These are phyloP conservation scores for Schizophyllum amplum DNA, from an alignment of 1,284 basidiomycete species.

Conservation along the genomic window DNA sequence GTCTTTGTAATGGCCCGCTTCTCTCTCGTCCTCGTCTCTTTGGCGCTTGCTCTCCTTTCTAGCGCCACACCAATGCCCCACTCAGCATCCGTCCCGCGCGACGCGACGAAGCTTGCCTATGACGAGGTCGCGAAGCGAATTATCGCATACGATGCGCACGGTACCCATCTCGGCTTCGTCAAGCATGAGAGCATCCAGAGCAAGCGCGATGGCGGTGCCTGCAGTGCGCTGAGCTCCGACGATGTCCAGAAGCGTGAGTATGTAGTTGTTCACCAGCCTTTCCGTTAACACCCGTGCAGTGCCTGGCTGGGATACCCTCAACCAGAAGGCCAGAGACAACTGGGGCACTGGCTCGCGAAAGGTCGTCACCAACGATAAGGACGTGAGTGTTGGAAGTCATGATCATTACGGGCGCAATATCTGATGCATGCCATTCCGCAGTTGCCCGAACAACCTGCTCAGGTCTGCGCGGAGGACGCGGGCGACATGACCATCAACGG, in stretches of 20 bases:
- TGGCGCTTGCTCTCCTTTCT: background rate
- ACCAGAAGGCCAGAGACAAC: conserved; percentile 3
- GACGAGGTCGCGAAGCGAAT: conserved; percentile 1
- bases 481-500: background rate
- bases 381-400: background rate
- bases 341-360: conserved; percentile 7
- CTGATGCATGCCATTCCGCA: background rate
- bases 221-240: conserved; percentile 2
- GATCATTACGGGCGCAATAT: background rate
- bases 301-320: conserved; percentile 8
- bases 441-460: background rate
- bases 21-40: background rate
- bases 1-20: background rate
- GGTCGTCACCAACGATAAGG: conserved; percentile 7
- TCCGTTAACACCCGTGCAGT: background rate
- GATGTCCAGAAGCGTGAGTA: conserved; percentile 4
- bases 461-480: background rate
- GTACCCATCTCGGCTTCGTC: background rate
- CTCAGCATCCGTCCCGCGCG: background rate
- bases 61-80: background rate
- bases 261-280: background rate
- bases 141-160: conserved; percentile 1
- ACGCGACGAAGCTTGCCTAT: conserved; percentile 1
- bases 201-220: background rate
- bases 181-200: background rate